Evolutionary conservation across 2,329 filamentous ascomycete genomes (phyloP), one percentile per base, ranked within the genome.

Genomic region (Onygenales sp.): DNA sequence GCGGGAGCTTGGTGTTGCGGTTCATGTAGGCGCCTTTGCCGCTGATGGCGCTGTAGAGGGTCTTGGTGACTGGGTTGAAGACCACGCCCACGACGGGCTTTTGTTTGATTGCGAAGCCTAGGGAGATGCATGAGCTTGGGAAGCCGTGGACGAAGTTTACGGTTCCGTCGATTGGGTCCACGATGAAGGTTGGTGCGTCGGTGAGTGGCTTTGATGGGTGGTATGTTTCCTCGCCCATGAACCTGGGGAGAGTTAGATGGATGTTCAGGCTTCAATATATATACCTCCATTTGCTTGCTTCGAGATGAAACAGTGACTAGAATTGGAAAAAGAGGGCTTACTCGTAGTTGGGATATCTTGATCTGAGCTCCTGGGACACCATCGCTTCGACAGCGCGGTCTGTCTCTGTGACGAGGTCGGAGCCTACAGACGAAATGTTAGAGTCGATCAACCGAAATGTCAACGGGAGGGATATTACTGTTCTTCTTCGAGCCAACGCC

Each of bases 161-260:
- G 2, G 81, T 84, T 49, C 82, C 82, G 64, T 85, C 82, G 49
- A 84, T 83, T 4, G 82, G 81, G 62, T 85, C 82, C 56, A 80
- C 75, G 54, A 84, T 73, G 67, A 84, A 83, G 2, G 81, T 84
- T 3, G 81, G 81, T 1, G 67, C 69, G 27, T 71, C 54, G 0
- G 74, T 78, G 45, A 84, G 70, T n/a, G 63, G 69, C 59, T 71
- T 72, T 33, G 76, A 74, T 1, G 78, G 75, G 47, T 77, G 69
- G 67, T 84, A 83, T 2, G 80, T 83, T 62, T 84, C 80, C 62
- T 81, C 79, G 57, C 79, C 78, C 66, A 81, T 76, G 63, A 80
- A 80, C 40, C 69, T 72, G 53, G 49, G 14, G 10, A 17, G 14
- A 17, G n/a, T 42, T 21, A 6, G 34, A 37, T 6, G 7, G 33